phyloP scores from a whole-genome alignment of 306 rosid species.

The barrel medic (Medicago truncatula) region MtrunA17r5.0-ANR NC_053046.1:40832501-40833000 shows the following conservation, averaged over 20 bases:
- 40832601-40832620: slow-evolving; percentile 89
- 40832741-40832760: slow-evolving; percentile 96
- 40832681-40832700: slow-evolving; percentile 97
- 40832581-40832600: slow-evolving; percentile 24
- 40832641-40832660: slow-evolving; percentile 69
- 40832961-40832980: slow-evolving; percentile 5
- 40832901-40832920: slow-evolving; percentile 17
- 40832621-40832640: slow-evolving; percentile 94
- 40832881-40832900: slow-evolving; percentile 25
- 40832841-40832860: slow-evolving; percentile 33
- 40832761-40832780: slow-evolving; percentile 95
- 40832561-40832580: slow-evolving; percentile 22
- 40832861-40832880: slow-evolving; percentile 36
- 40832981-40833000: slow-evolving; percentile 18
- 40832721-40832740: slow-evolving; percentile 90
- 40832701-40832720: slow-evolving; percentile 96
- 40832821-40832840: slow-evolving; percentile 96
- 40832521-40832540: neutral
- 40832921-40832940: slow-evolving; percentile 13
- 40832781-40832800: slow-evolving; percentile 90
- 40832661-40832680: slow-evolving; percentile 90
- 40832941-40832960: slow-evolving; percentile 25
- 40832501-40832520: slow-evolving; percentile 13
- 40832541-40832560: slow-evolving; percentile 5
- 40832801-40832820: slow-evolving; percentile 99